Evolutionary conservation across 164 flowering plant genomes (phyloP).

Genomic region (Nymphaea colorata): DNA sequence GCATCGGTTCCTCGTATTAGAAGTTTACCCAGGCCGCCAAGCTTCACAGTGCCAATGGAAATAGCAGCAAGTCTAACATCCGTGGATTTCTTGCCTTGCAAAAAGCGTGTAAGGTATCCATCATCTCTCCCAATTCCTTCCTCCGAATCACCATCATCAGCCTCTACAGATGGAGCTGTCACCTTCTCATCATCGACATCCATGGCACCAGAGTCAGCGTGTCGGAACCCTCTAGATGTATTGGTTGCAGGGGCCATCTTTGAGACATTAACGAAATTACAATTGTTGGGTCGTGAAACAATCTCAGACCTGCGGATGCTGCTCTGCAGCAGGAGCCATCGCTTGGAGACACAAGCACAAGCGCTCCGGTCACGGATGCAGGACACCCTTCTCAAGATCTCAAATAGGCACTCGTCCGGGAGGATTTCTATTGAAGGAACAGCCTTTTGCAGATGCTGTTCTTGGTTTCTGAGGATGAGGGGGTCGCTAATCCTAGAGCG

Average conservation of each 20-base stretch:
- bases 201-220: not conserved
- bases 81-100: constrained; percentile 71
- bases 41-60: constrained; percentile 54
- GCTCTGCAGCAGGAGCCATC: constrained; percentile 55
- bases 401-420: constrained; percentile 79
- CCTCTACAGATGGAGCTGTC: not conserved
- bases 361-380: constrained; percentile 45
- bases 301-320: constrained; percentile 36
- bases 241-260: not conserved
- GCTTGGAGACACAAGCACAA: constrained; percentile 71
- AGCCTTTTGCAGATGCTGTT: constrained; percentile 17
- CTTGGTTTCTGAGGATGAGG: constrained; percentile 10
- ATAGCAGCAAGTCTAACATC: constrained; percentile 67
- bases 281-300: not conserved
- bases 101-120: constrained; percentile 52
- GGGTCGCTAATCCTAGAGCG: constrained; percentile 25
- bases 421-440: constrained; percentile 53
- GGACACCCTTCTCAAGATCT: constrained; percentile 59
- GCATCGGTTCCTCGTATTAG: constrained; percentile 41
- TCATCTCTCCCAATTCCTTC: constrained; percentile 20
- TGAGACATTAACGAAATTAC: not conserved
- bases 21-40: constrained; percentile 68
- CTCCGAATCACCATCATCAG: constrained; percentile 14
- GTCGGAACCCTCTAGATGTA: no score
- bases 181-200: not conserved